Evolutionary conservation across 2,329 filamentous ascomycete genomes (phyloP).

Genomic region (Rutstroemia sp.): DNA sequence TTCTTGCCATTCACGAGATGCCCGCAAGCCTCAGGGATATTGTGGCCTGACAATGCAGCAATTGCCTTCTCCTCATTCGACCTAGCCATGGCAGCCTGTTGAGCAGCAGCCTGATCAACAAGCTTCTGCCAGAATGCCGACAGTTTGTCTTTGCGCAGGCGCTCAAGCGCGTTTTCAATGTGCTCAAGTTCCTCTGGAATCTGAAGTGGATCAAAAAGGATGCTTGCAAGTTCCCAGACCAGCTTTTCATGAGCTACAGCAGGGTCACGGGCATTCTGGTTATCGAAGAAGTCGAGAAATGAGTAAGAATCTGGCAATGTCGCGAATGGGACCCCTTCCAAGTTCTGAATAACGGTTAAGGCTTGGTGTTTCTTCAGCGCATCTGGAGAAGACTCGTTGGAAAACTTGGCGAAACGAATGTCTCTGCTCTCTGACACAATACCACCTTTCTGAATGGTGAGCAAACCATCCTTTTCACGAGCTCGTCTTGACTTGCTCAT

Average conservation of each 20-base stretch:
- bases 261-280: constrained; percentile 33
- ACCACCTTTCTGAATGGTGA: constrained; percentile 46
- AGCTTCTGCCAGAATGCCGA: constrained; percentile 58
- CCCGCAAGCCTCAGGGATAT: constrained; percentile 75
- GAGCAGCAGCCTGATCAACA: constrained; percentile 52
- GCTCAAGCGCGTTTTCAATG: constrained; percentile 30
- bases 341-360: constrained; percentile 44
- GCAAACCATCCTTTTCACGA: constrained; percentile 36
- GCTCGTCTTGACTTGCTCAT: constrained; percentile 23
- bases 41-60: constrained; percentile 69
- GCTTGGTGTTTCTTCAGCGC: constrained; percentile 48
- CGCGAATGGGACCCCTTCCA: constrained; percentile 54
- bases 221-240: constrained; percentile 79
- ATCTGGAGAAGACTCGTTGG: constrained; percentile 49
- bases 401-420: constrained; percentile 57
- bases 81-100: constrained; percentile 48
- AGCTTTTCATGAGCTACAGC: constrained; percentile 57
- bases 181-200: constrained; percentile 36
- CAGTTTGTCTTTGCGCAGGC: constrained; percentile 54
- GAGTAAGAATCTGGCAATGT: constrained; percentile 38
- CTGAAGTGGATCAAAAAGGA: constrained; percentile 71
- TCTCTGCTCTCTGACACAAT: constrained; percentile 58
- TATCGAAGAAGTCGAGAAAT: constrained; percentile 42
- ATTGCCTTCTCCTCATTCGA: constrained; percentile 78
- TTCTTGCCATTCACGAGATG: constrained; percentile 68